A percentile compares a stretch with the other conserved stretches of the same genome.
These are phyloP conservation scores for Podaxis pistillaris DNA, from an alignment of 768 basidiomycete species.

Conservation along the genomic window DNA sequence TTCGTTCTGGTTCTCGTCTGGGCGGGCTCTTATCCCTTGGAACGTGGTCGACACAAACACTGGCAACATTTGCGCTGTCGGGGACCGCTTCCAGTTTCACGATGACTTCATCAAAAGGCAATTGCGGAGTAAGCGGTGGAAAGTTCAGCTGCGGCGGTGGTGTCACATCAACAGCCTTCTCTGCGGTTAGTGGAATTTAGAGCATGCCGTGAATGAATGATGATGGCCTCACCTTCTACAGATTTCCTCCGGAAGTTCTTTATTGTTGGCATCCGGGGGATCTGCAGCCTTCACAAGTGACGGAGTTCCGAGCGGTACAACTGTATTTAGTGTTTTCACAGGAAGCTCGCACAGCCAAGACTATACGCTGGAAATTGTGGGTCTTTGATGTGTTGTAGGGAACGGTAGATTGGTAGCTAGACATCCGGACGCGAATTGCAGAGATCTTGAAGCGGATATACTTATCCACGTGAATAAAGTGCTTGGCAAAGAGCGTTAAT, in stretches of 20 bases:
- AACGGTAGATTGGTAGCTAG: not conserved
- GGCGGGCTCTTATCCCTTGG: slow-evolving; percentile 56
- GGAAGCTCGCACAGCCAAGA: slow-evolving; percentile 31
- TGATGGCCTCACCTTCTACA: slow-evolving; percentile 18
- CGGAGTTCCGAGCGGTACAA: slow-evolving; percentile 48
- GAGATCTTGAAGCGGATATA: not conserved
- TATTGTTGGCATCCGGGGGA: slow-evolving; percentile 49
- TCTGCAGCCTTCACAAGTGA: slow-evolving; percentile 51
- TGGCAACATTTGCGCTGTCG: slow-evolving; percentile 52
- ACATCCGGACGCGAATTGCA: not conserved
- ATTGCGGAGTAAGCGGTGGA: slow-evolving; percentile 48
- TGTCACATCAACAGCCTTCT: slow-evolving; percentile 45
- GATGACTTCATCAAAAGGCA: slow-evolving; percentile 57
- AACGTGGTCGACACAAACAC: slow-evolving; percentile 62
- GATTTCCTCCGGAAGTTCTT: slow-evolving; percentile 45
- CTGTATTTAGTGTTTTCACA: slow-evolving; percentile 38
- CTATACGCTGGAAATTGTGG: slow-evolving; percentile 38
- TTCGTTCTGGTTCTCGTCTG: slow-evolving; percentile 31
- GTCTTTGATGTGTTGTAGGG: slow-evolving; percentile 22
- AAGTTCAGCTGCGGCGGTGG: slow-evolving; percentile 51
- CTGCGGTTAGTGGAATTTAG: slow-evolving; percentile 40
- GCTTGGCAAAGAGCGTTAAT: slow-evolving; percentile 5
- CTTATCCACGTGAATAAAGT: not conserved
- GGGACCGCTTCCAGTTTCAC: slow-evolving; percentile 52
- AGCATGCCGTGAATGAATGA: slow-evolving; percentile 4